phyloP scores from a whole-genome alignment of 805 yeast species.

The Phaffomyces opuntiae region DNA sequence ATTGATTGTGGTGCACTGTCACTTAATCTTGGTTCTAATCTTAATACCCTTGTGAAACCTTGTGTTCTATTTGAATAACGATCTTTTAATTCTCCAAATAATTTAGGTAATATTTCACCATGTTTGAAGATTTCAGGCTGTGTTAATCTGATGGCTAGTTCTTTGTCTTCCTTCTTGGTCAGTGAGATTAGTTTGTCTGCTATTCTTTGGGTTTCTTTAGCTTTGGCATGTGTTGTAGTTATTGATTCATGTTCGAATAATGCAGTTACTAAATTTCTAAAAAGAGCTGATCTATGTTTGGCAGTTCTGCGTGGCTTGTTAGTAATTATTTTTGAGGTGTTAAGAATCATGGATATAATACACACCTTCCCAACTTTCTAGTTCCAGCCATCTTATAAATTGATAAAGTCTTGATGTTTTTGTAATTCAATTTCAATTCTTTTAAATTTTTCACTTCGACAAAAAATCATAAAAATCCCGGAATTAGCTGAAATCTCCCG shows the following conservation, averaged over 20 bases:
- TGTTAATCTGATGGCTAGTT: slow-evolving; percentile 27
- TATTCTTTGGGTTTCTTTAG: slow-evolving; percentile 56
- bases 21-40: slow-evolving; percentile 77
- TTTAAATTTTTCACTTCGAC: neutral
- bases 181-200: slow-evolving; percentile 60
- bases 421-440: too few relatives aligned
- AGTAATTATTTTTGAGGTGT: neutral
- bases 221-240: slow-evolving; percentile 68
- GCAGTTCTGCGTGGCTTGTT: slow-evolving; percentile 14
- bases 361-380: slow-evolving; percentile 19
- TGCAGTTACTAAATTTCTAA: slow-evolving; percentile 61
- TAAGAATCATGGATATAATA: neutral
- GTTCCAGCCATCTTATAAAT: slow-evolving; percentile 18
- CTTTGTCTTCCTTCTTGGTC: slow-evolving; percentile 36
- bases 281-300: slow-evolving; percentile 33
- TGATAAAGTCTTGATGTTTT: too few relatives aligned
- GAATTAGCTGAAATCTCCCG: neutral
- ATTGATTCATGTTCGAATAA: slow-evolving; percentile 65
- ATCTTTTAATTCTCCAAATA: slow-evolving; percentile 55
- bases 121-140: slow-evolving; percentile 41
- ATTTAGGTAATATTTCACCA: slow-evolving; percentile 49
- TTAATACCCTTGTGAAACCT: slow-evolving; percentile 82
- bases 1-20: slow-evolving; percentile 90
- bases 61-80: slow-evolving; percentile 59
- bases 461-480: neutral